These are phyloP conservation scores for Medicago lupulina DNA, from an alignment of 306 rosid genomes.

Conservation along the genomic window DNA sequence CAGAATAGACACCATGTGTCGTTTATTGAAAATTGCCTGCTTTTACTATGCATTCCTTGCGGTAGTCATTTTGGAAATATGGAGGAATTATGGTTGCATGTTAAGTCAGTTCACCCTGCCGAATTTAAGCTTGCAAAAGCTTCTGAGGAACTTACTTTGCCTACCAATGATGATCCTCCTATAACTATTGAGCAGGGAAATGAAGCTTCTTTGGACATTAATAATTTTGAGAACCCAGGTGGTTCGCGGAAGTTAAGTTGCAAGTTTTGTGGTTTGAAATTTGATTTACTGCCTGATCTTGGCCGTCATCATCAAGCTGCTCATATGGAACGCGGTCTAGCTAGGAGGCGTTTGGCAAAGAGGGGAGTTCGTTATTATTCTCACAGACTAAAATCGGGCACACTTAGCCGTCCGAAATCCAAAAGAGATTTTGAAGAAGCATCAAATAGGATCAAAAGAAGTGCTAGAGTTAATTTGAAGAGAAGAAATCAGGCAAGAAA, in stretches of 20 bases:
- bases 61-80: conserved; percentile 77
- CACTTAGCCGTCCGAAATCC: no score
- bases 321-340: conserved; percentile 74
- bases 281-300: conserved; percentile 84
- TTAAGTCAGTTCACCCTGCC: conserved; percentile 62
- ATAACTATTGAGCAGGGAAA: conserved; percentile 50
- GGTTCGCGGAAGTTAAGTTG: conserved; percentile 64
- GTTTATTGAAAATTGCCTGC: conserved; percentile 85
- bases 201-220: conserved; percentile 58
- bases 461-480: conserved; percentile 60
- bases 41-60: conserved; percentile 86
- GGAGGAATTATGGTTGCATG: conserved; percentile 82
- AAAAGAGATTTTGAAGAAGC: conserved; percentile 50
- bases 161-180: conserved; percentile 55
- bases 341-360: not conserved
- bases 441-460: conserved; percentile 64
- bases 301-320: conserved; percentile 96
- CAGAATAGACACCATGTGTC: conserved; percentile 78
- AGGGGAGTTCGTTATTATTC: no score
- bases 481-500: conserved; percentile 34
- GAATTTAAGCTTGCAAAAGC: conserved; percentile 60
- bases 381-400: no score
- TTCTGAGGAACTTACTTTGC: conserved; percentile 50
- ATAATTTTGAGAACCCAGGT: conserved; percentile 50
- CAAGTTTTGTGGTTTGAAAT: conserved; percentile 84